Conservation (phyloP, 2,329 filamentous ascomycete species). For the Claviceps capensis region DNA sequence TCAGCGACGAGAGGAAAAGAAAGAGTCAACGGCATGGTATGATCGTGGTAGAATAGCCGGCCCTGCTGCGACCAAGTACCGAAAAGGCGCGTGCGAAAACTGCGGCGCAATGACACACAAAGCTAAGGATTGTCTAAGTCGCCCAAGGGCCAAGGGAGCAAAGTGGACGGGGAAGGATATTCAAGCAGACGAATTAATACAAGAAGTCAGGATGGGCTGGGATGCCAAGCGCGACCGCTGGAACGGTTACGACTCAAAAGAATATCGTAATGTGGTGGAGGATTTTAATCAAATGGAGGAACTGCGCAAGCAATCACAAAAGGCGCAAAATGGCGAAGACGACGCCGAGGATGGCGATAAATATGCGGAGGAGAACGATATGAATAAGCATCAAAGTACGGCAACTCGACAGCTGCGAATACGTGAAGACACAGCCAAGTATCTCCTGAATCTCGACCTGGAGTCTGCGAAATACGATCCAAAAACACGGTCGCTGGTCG, state of each 20-base stretch:
- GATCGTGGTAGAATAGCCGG: conserved; percentile 74
- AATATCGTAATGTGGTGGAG: conserved; percentile 78
- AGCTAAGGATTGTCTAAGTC: conserved; percentile 80
- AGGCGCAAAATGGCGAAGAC: conserved; percentile 26
- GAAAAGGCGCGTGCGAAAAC: conserved; percentile 97
- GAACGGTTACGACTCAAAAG: conserved; percentile 90
- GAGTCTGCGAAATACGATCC: conserved; percentile 97
- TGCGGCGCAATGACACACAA: conserved; percentile 96
- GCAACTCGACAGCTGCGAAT: conserved; percentile 82
- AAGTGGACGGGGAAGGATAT: conserved; percentile 90
- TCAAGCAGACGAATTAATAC: conserved; percentile 76
- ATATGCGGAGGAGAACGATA: conserved; percentile 92
- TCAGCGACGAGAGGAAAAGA: conserved; percentile 55
- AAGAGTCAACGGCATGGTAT: conserved; percentile 76
- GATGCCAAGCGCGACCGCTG: conserved; percentile 95
- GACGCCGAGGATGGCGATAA: conserved; percentile 49
- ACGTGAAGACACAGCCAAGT: conserved; percentile 94
- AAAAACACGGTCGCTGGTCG: conserved; percentile 84
- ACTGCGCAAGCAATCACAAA: conserved; percentile 44
- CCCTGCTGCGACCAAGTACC: conserved; percentile 86
- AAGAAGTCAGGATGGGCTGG: conserved; percentile 81
- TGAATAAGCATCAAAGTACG: conserved; percentile 86
- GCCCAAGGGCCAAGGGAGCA: conserved; percentile 78
- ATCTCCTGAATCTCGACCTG: conserved; percentile 83
- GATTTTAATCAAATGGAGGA: conserved; percentile 81